These are phyloP conservation scores for Pseudopediastrum boryanum DNA, from an alignment of 139 green algal species.

Conservation along the genomic window DNA sequence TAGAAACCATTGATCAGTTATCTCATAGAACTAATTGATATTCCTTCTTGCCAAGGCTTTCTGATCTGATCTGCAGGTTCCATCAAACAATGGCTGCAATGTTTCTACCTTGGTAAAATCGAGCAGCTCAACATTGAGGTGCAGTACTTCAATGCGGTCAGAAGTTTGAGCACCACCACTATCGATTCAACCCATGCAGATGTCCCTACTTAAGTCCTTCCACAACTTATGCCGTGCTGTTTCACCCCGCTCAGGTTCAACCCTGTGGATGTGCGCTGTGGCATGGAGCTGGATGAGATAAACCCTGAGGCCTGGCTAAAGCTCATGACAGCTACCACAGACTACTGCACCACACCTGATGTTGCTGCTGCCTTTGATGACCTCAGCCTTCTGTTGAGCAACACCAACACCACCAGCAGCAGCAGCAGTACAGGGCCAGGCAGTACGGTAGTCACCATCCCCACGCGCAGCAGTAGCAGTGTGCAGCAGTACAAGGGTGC, in stretches of 20 bases:
- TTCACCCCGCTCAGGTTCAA: too few species aligned
- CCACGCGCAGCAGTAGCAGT: neutral
- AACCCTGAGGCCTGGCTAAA: constrained; percentile 63
- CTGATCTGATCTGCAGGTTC: constrained; percentile 10
- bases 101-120: neutral
- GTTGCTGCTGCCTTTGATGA: constrained; percentile 53
- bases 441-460: neutral
- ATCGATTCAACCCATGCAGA: too few species aligned
- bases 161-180: too few species aligned
- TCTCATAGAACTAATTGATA: too few species aligned
- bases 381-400: constrained; percentile 45
- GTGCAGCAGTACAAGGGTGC: too few species aligned
- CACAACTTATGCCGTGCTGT: too few species aligned
- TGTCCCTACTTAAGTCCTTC: too few species aligned
- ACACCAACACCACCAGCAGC: neutral
- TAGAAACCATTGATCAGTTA: too few species aligned
- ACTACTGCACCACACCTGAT: constrained; percentile 68
- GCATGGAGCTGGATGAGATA: constrained; percentile 84
- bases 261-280: constrained; percentile 70
- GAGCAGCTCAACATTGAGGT: neutral
- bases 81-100: neutral
- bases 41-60: too few species aligned
- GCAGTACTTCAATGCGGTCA: too few species aligned
- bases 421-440: neutral
- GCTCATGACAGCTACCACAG: constrained; percentile 70